Base-by-base conservation (phyloP, 371 early-diverging fungal species). In the Rhizopus stolonifer region DNA sequence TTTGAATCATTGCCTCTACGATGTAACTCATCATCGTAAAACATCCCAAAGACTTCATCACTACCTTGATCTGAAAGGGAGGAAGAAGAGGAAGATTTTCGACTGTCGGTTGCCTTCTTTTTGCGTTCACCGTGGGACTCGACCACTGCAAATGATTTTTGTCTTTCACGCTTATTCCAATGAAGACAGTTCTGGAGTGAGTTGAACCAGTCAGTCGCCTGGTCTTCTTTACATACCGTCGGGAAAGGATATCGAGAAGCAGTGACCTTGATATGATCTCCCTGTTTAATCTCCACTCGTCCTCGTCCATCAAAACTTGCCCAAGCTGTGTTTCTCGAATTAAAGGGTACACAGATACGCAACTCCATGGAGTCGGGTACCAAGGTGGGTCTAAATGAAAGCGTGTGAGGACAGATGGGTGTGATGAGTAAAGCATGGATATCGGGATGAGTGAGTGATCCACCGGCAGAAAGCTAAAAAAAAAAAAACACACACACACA, bases 351-450 rank as follows among this genome's bases (percentile, higher is more conserved):
- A 46, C 87, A 86, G 15, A 93, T 86, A 6, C 86, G 80, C 23
- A 93, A 64, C 18, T 91, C 93, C 81, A 90, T 90, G 4, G 89
- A 84, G 51, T 96, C 94, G 0, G 98, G 98, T 18, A 98, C 77
- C 8, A 98, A 67, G 79, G 95, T 94, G 9, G 98, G 97, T 14
- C 97, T 80, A 79, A 95, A 96, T 14, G 93, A 92, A 13, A 96
- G 77, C 5, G 96, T 93, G 64, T 95, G 96, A 3, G 98, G 90
- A 65, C 98, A 98, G 50, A 96, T 96, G 1, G 97, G 98, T 1
- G 98, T 94, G 17, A 98, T 87, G 15, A 95, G 69, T 14, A 92
- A 86, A 2, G 96, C 90, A 23, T 89, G 91, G 19, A 96, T 93
- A 52, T 90, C 91, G 0, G 98, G 98, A 66, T 98, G 98, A 13